A percentile compares a stretch with the other conserved stretches of the same genome.
These are phyloP conservation scores for Lepidium aucheri DNA, from an alignment of 345 rosid genomes.

Conservation along the genomic window DNA sequence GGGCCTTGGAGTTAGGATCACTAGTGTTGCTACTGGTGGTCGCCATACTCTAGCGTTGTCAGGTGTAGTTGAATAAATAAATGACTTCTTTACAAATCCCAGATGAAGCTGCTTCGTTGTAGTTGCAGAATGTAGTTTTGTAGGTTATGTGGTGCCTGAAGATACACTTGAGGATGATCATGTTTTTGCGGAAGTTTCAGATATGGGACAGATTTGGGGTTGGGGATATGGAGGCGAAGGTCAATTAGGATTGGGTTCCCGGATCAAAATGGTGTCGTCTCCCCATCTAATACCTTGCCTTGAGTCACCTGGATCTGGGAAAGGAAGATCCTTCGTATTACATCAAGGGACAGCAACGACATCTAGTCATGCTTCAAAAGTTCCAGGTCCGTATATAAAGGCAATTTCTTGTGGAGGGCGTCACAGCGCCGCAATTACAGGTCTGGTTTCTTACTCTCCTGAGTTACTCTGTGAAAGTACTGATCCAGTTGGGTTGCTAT, in stretches of 20 bases:
- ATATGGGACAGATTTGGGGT: slow-evolving; percentile 96
- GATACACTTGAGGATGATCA: slow-evolving; percentile 54
- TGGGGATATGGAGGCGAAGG: slow-evolving; percentile 99
- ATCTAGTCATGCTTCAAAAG: slow-evolving; percentile 29
- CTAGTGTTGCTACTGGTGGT: slow-evolving; percentile 72
- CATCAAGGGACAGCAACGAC: slow-evolving; percentile 40
- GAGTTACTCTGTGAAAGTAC: background rate
- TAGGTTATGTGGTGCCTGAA: slow-evolving; percentile 52
- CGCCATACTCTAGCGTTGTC: slow-evolving; percentile 76
- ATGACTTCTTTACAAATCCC: slow-evolving; percentile 13
- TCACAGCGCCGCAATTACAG: slow-evolving; percentile 75
- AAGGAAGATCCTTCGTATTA: slow-evolving; percentile 32
- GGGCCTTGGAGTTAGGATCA: slow-evolving; percentile 66
- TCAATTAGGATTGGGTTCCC: slow-evolving; percentile 79
- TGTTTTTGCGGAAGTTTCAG: slow-evolving; percentile 74
- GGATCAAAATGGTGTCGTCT: slow-evolving; percentile 73
- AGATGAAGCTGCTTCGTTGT: slow-evolving; percentile 31
- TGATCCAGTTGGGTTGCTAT: background rate
- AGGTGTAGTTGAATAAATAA: slow-evolving; percentile 40
- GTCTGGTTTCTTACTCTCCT: slow-evolving; percentile 28
- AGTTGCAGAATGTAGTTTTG: slow-evolving; percentile 43
- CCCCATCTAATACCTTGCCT: slow-evolving; percentile 71
- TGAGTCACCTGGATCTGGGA: slow-evolving; percentile 38
- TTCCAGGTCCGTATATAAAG: slow-evolving; percentile 50
- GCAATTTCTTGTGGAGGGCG: slow-evolving; percentile 83